Conservation (phyloP, 257 asterid genomes). For the Lantana camara region DNA sequence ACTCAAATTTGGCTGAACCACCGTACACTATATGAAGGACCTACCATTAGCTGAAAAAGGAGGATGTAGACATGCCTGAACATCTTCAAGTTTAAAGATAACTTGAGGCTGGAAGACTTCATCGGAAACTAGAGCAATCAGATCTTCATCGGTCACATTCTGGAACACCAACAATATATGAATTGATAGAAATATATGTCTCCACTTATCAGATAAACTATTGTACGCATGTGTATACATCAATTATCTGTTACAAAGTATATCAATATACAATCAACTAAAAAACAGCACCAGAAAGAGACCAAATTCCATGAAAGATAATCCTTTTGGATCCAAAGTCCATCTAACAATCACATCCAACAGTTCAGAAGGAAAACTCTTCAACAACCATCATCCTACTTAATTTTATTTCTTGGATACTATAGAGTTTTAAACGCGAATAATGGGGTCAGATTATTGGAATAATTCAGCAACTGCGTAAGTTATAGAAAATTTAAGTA, state of each 20-base stretch:
- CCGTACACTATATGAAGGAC: conserved; percentile 1
- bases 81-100: conserved; percentile 70
- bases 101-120: conserved; percentile 83
- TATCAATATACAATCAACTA: background rate
- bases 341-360: too few species aligned
- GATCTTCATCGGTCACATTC: conserved; percentile 80
- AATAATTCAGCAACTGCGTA: too few species aligned
- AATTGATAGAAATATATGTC: too few species aligned
- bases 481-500: too few species aligned
- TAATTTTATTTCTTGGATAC: too few species aligned
- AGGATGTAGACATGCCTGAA: conserved; percentile 49
- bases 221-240: conserved; percentile 3
- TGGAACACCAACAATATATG: conserved; percentile 34
- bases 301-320: too few species aligned
- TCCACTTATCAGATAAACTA: background rate
- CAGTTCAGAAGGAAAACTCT: too few species aligned
- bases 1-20: conserved; percentile 8
- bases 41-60: conserved; percentile 12
- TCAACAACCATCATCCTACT: too few species aligned
- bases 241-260: background rate
- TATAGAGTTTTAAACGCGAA: too few species aligned
- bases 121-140: conserved; percentile 74
- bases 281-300: too few species aligned
- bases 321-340: too few species aligned
- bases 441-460: too few species aligned